Evolutionary conservation across 2,329 filamentous ascomycete genomes (phyloP).

Genomic region (Rhytidhysteron rufulum): DNA sequence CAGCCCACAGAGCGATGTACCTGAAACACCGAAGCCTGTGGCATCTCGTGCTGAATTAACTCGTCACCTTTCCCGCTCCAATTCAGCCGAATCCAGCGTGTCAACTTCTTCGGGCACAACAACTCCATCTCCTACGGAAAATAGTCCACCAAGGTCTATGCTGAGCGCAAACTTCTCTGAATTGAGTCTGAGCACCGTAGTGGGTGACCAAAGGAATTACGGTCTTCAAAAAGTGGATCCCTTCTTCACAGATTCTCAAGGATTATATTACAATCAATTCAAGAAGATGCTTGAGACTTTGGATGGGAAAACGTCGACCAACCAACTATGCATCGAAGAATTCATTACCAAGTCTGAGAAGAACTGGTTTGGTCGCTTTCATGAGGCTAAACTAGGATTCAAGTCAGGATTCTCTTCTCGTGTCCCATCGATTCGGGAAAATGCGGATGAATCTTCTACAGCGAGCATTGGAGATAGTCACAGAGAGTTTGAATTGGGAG

Average conservation of each 20-base stretch:
- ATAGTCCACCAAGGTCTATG: too few relatives aligned
- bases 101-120: slow-evolving; percentile 4
- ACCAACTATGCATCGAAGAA: slow-evolving; percentile 58
- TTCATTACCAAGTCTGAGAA: slow-evolving; percentile 62
- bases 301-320: slow-evolving; percentile 53
- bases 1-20: slow-evolving; percentile 4
- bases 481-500: slow-evolving; percentile 17
- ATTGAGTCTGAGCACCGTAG: slow-evolving; percentile 53
- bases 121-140: background rate
- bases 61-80: slow-evolving; percentile 8
- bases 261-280: slow-evolving; percentile 57
- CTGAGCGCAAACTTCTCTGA: slow-evolving; percentile 12
- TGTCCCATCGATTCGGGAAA: background rate
- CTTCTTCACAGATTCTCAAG: slow-evolving; percentile 61
- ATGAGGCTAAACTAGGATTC: slow-evolving; percentile 43
- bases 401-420: background rate
- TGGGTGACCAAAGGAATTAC: slow-evolving; percentile 58
- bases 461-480: background rate
- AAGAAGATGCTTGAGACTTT: slow-evolving; percentile 55
- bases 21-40: background rate
- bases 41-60: slow-evolving; percentile 1
- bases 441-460: slow-evolving; percentile 2
- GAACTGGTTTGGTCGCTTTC: slow-evolving; percentile 53
- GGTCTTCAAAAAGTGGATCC: slow-evolving; percentile 62
- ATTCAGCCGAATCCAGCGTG: slow-evolving; percentile 10